A percentile compares a stretch with the other conserved stretches of the same genome.
Evolutionary conservation across 768 basidiomycete genomes (phyloP).

Genomic region (Tylopilus plumbeoviolaceoides): DNA sequence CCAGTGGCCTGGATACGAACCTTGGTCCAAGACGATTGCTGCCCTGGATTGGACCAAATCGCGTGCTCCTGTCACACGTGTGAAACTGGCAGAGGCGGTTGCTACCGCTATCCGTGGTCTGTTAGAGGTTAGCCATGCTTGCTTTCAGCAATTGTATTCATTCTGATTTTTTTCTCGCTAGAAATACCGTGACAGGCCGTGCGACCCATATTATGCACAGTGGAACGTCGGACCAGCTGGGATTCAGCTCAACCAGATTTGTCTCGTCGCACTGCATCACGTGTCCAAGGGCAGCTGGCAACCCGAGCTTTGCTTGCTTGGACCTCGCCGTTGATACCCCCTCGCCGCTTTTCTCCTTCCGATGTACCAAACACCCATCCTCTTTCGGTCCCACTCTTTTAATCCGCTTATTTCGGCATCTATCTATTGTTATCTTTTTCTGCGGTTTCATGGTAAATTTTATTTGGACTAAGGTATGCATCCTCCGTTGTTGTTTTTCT

Average conservation of each 20-base stretch:
- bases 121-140: conserved; percentile 41
- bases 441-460: neutral
- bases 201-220: conserved; percentile 5
- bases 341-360: neutral
- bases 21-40: conserved; percentile 73
- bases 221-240: conserved; percentile 27
- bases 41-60: conserved; percentile 71
- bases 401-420: neutral
- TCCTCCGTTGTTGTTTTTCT: neutral
- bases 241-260: conserved; percentile 25
- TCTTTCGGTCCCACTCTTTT: neutral
- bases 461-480: conserved; percentile 3
- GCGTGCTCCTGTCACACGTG: conserved; percentile 68
- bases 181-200: conserved; percentile 10
- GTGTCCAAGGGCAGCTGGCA: conserved; percentile 82
- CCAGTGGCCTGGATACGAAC: conserved; percentile 77
- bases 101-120: conserved; percentile 69
- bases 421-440: neutral
- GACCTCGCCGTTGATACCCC: conserved; percentile 12
- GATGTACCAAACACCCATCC: neutral
- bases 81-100: conserved; percentile 70
- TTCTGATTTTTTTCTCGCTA: conserved; percentile 11
- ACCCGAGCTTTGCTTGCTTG: conserved; percentile 55
- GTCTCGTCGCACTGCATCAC: conserved; percentile 72
- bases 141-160: neutral